Base-by-base conservation (phyloP, 176 grass and related monocot genomes). In the Carex littledalei region DNA sequence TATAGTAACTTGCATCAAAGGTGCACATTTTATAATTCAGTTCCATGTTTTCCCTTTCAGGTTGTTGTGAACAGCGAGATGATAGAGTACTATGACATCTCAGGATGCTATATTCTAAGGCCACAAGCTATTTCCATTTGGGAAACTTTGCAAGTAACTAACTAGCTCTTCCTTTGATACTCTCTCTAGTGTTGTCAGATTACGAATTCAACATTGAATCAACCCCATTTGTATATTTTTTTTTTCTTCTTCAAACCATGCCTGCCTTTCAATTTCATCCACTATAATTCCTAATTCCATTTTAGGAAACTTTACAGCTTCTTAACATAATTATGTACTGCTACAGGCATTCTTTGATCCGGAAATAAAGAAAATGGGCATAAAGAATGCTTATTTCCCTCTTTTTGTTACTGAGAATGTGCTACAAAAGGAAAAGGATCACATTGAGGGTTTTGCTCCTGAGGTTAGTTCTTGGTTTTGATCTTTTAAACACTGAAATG, bases 71-170 rank as follows among this genome's bases (percentile, higher is more conserved):
- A 86, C 85, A 89, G 95, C 59, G 95, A 98, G 88, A 98, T 98
- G 95, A 98, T 98, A 0, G 95, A 98, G 76, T 98, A 98, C 89
- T 98, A 98, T 21, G 92, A 98, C 85, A 94, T 98, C 60, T 98
- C 95, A 58, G 95, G 95, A 37, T 98, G 95, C 45, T 98, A 98
- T 78, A 94, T 98, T 77, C 49, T 98, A 63, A 94, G 95, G 72
- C 95, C 95, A 65, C 94, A 92, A 91, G 66, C 95, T 0, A 94
- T 98, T 87, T 82, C 94, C 55, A 98, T 98, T 31, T 98, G 93
- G 89, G 95, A 98, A 85, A 66, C 88, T 77, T 82, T 77, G 86
- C 82, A 47, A 90, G 87, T 63, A 81, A 39, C 35, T 8, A 41
- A 39, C 16, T 17, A 41, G 10, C 10, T 74, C 43, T 24, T 74